Percentiles rank a stretch among this genome's conserved stretches.
phyloP scores from a whole-genome alignment of 495 filamentous ascomycete species.

The Amniculicola lignicola region DNA sequence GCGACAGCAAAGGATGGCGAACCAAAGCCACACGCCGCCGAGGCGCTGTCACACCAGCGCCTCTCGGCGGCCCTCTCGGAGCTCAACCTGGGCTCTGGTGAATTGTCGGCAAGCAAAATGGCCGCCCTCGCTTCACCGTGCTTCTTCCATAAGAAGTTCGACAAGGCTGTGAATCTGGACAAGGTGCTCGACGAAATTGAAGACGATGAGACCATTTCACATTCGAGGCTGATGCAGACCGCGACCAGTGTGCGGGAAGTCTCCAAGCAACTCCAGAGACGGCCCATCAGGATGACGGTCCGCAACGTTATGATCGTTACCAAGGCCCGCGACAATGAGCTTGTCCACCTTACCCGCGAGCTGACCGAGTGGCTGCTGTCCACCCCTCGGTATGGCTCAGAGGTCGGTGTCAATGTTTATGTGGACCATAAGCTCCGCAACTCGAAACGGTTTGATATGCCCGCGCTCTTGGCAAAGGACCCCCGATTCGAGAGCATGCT shows the following conservation, averaged over 20 bases:
- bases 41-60: constrained; percentile 13
- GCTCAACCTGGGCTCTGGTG: constrained; percentile 14
- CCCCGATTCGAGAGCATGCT: constrained; percentile 73
- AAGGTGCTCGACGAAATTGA: constrained; percentile 92
- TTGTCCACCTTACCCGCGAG: constrained; percentile 82
- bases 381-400: constrained; percentile 76
- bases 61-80: constrained; percentile 25
- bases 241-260: constrained; percentile 93
- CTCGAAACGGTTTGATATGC: constrained; percentile 81
- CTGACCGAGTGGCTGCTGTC: constrained; percentile 80
- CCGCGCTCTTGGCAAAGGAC: constrained; percentile 66
- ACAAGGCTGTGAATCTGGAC: constrained; percentile 91
- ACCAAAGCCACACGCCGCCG: constrained; percentile 1
- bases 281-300: constrained; percentile 83
- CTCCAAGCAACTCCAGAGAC: constrained; percentile 84
- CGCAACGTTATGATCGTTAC: constrained; percentile 94
- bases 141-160: constrained; percentile 95
- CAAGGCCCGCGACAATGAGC: constrained; percentile 86
- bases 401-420: constrained; percentile 84
- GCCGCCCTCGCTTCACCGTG: constrained; percentile 80
- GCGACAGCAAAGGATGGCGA: constrained; percentile 11
- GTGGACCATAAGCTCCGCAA: constrained; percentile 86
- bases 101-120: constrained; percentile 49
- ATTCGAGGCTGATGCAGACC: constrained; percentile 89
- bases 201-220: constrained; percentile 85